These are phyloP conservation scores for Cryptosporidium ubiquitum DNA, from an alignment of 169 alveolate genomes.

Conservation along the genomic window DNA sequence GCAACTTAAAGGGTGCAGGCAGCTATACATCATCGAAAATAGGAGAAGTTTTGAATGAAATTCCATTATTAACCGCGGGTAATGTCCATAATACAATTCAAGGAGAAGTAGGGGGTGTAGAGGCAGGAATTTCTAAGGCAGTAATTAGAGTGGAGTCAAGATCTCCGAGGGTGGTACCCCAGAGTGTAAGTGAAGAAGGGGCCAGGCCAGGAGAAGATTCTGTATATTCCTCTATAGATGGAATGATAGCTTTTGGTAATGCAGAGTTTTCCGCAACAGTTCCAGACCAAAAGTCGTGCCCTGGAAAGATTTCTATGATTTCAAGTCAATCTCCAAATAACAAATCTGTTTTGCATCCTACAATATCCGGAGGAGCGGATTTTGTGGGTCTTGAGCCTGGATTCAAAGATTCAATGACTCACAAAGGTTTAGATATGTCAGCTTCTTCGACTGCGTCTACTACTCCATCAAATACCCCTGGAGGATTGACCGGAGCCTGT, in stretches of 20 bases:
- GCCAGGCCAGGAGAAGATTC: neutral
- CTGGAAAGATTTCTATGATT: neutral
- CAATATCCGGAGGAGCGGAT: neutral
- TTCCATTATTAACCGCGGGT: neutral
- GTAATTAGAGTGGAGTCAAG: neutral
- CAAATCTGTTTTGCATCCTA: neutral
- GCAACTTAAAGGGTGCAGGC: neutral
- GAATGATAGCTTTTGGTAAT: slow-evolving; percentile 54
- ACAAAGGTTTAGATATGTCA: neutral
- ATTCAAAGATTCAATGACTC: neutral
- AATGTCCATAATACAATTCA: neutral
- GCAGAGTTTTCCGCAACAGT: slow-evolving; percentile 36
- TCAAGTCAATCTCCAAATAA: neutral
- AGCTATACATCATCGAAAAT: neutral
- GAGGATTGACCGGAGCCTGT: neutral
- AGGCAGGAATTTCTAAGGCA: neutral
- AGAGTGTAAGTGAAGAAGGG: neutral
- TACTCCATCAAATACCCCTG: slow-evolving; percentile 2
- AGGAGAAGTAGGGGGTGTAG: neutral
- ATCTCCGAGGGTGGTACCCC: neutral
- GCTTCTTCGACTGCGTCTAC: slow-evolving; percentile 1
- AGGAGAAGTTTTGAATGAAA: neutral
- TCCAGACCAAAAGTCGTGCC: neutral
- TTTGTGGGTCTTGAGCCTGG: slow-evolving; percentile 7
- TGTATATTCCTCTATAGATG: slow-evolving; percentile 35